A percentile compares a stretch with the other conserved stretches of the same genome.
Conservation (phyloP, 2,329 filamentous ascomycete species). For the Cladosporium sp. region DNA sequence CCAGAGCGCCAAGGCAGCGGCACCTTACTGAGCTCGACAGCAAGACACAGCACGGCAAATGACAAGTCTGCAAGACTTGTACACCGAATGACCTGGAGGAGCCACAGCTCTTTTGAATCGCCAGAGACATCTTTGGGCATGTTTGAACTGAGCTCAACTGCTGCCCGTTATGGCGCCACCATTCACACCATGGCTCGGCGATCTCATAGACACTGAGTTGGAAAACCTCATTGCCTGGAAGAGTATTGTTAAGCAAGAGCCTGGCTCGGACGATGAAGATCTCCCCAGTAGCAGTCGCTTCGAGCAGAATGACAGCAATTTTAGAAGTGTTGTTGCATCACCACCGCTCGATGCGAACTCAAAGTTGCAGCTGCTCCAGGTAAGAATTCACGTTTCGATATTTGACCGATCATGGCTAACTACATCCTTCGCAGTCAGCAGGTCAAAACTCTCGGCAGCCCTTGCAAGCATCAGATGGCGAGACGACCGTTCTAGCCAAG, state of each 20-base stretch:
- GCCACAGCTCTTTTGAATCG: neutral
- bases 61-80: no score
- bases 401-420: conserved; percentile 5
- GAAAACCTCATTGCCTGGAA: conserved; percentile 25
- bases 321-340: conserved; percentile 20
- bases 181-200: conserved; percentile 26
- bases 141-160: neutral
- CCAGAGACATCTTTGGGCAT: neutral
- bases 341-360: conserved; percentile 8
- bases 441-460: conserved; percentile 4
- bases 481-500: conserved; percentile 21
- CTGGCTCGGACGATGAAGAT: conserved; percentile 9
- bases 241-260: conserved; percentile 22
- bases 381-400: neutral
- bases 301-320: conserved; percentile 30
- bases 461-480: conserved; percentile 25
- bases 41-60: no score
- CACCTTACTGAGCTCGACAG: no score
- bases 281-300: conserved; percentile 17
- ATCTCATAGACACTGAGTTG: conserved; percentile 25
- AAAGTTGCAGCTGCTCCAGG: conserved; percentile 21
- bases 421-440: conserved; percentile 12
- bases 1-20: no score
- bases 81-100: no score
- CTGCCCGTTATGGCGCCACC: conserved; percentile 14